A percentile compares a stretch with the other conserved stretches of the same genome.
Conservation (phyloP, 768 basidiomycete genomes). For the Postia placenta region DNA sequence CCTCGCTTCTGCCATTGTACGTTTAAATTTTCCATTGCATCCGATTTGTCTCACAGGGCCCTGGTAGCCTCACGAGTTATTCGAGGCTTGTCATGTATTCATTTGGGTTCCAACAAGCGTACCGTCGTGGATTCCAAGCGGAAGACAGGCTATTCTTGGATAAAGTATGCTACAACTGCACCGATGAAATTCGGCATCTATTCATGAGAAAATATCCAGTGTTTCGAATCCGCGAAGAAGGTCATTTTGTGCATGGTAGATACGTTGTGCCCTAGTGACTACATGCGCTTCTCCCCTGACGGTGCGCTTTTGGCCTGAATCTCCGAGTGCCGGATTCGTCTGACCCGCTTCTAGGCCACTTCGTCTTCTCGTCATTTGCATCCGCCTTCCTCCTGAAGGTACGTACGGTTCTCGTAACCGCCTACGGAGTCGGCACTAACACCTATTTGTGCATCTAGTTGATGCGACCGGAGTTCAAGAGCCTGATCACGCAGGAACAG, state of each 20-base stretch:
- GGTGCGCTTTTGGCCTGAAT: conserved; percentile 33
- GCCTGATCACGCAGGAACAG: conserved; percentile 51
- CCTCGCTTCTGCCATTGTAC: conserved; percentile 68
- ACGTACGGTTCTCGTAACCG: conserved; percentile 8
- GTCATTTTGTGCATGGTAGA: conserved; percentile 65
- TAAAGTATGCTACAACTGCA: conserved; percentile 37
- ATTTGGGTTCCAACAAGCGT: conserved; percentile 82
- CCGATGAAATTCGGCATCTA: neutral
- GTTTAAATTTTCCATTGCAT: conserved; percentile 18
- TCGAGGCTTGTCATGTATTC: conserved; percentile 83
- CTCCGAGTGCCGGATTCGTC: neutral
- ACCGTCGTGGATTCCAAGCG: conserved; percentile 57
- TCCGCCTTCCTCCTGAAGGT: conserved; percentile 82
- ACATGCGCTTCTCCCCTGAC: conserved; percentile 76
- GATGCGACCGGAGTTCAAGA: conserved; percentile 68
- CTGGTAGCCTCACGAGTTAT: conserved; percentile 60
- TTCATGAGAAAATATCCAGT: conserved; percentile 32
- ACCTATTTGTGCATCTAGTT: conserved; percentile 34
- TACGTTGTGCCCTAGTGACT: conserved; percentile 60
- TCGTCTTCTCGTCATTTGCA: conserved; percentile 75
- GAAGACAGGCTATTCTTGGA: conserved; percentile 62
- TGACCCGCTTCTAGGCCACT: conserved; percentile 44
- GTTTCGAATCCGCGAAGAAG: conserved; percentile 61
- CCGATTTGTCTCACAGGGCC: neutral
- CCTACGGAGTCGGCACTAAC: neutral